Base-by-base conservation (phyloP, 768 basidiomycete genomes). In the Trametes sanguinea region DNA sequence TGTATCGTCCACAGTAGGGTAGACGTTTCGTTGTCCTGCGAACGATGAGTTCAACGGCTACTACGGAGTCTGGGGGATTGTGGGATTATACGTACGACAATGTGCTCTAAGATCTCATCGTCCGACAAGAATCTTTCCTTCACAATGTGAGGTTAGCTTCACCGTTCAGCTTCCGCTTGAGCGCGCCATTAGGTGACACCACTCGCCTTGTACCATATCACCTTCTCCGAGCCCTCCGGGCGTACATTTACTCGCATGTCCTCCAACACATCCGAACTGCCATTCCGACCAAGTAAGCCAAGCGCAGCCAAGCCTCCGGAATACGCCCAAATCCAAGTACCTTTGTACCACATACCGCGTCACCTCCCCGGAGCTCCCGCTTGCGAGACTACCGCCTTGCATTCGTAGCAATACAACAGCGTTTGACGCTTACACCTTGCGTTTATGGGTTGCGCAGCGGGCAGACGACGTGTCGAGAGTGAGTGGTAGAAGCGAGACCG, bases 41-140 rank as follows among this genome's bases (percentile, higher is more conserved):
- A 22, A 1, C 22, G 61, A 3, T 37, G 35, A 10, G 17, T 6
- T 17, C 2, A 50, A 14, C 40, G 35, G 33, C 13, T 6, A 3
- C 30, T 35, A 13, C 13, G 30, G 3, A 4, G 8, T 22, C 16
- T 0, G 44, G 14, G 4, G 13, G 60, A 22, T 33, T 37, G 53
- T 46, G 55, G 45, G 22, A 52, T 44, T 11, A 54, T 6, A 79
- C 87, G 62, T 71, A 91, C 89, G 37, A 90, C 81, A 16, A 92
- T 67, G 66, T 89, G 82, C 64, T 91, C 91, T 3, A 92, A 72
- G 43, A 92, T 91, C 71, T 92, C 90, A 4, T 85, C 78, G 57
- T 92, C 89, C 43, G 80, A 78, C 46, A 92, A 79, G 71, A 83
- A 86, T 61, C 90, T 79, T 79, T 92, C 89, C 90, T 92, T 76